Base-by-base conservation (phyloP, 2,329 filamentous ascomycete genomes). In the Verticillium tricorpus region DNA sequence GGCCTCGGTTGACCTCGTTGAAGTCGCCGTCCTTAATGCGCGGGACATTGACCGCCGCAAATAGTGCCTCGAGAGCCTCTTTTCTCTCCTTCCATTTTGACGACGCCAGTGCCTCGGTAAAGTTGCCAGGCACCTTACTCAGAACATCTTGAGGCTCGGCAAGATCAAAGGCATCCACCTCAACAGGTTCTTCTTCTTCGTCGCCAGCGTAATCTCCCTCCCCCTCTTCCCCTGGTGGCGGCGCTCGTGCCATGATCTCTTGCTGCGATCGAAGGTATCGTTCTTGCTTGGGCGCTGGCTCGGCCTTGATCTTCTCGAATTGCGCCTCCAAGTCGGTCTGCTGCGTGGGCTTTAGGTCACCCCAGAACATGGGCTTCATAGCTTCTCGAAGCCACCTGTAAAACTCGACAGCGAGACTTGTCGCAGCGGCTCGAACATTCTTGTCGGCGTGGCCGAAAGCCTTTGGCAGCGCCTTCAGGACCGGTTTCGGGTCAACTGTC, bases 31-130 rank as follows among this genome's bases (percentile, higher is more conserved):
- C 94, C 74, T 97, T 96, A 74, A 99, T 97, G 64, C 89, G 86
- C 15, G 94, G 93, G 50, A 96, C 89, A 69, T 96, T 96, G 61
- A 96, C 76, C 3, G 87, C 83, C 15, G 85, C 85, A 68, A 89
- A 89, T 0, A 97, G 82, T 11, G 86, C 92, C 64, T 99, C 95
- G 3, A 98, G 82, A 0, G 91, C 92, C 68, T 99, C 95, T 76
- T 99, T 99, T 64, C 95, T 85, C 68, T 99, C 96, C 73, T 99
- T 99, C 95, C 95, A 99, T 74, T 99, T 99, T 0, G 93, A 89
- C 11, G 94, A 98, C 0, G 85, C 89, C 34, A 99, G 79, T 63
- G 90, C 88, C 25, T 99, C 95, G 66, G 86, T 84, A 67, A 97
- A 93, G 72, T 93, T 88, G 45, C 87, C 86, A 0, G 94, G 90